Percentiles rank a stretch among this genome's conserved stretches.
Conservation (phyloP, 495 filamentous ascomycete genomes). For the Aspergillus olivimuriae region DNA sequence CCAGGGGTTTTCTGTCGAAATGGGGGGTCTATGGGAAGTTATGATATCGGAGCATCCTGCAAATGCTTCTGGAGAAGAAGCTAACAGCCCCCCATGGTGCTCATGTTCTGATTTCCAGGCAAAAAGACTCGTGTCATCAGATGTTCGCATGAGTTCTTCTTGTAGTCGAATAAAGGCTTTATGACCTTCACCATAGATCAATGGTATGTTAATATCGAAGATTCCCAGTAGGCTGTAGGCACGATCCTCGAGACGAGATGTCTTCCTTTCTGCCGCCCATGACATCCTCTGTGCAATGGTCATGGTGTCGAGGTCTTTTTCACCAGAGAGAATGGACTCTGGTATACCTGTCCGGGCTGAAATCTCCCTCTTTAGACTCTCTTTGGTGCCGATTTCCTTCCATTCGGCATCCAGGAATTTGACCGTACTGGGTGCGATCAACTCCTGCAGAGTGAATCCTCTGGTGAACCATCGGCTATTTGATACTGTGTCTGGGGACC, state of each 20-base stretch:
- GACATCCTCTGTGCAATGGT: slow-evolving; percentile 31
- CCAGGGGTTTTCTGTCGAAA: too few species aligned
- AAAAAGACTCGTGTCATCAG: slow-evolving; percentile 6
- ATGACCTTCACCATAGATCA: slow-evolving; percentile 38
- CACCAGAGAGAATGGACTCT: slow-evolving; percentile 5
- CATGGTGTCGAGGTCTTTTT: not conserved
- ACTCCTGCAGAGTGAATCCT: slow-evolving; percentile 24
- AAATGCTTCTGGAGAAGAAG: too few species aligned
- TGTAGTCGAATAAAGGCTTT: slow-evolving; percentile 29
- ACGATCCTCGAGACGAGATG: slow-evolving; percentile 28
- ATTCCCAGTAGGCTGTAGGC: slow-evolving; percentile 40
- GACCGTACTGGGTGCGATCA: slow-evolving; percentile 12
- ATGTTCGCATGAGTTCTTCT: slow-evolving; percentile 20
- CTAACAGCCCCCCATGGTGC: too few species aligned
- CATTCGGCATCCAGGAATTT: slow-evolving; percentile 19
- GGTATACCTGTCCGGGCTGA: slow-evolving; percentile 21
- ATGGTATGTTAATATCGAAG: slow-evolving; percentile 38
- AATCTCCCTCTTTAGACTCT: slow-evolving; percentile 13
- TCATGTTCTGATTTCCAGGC: too few species aligned
- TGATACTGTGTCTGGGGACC: not conserved
- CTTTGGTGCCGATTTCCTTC: slow-evolving; percentile 19
- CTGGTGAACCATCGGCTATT: slow-evolving; percentile 17
- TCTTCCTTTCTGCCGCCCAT: slow-evolving; percentile 28
- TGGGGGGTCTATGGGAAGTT: too few species aligned
- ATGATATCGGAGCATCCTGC: too few species aligned